phyloP scores from a whole-genome alignment of 2,329 filamentous ascomycete species.

The Elsinoe perseae region DNA sequence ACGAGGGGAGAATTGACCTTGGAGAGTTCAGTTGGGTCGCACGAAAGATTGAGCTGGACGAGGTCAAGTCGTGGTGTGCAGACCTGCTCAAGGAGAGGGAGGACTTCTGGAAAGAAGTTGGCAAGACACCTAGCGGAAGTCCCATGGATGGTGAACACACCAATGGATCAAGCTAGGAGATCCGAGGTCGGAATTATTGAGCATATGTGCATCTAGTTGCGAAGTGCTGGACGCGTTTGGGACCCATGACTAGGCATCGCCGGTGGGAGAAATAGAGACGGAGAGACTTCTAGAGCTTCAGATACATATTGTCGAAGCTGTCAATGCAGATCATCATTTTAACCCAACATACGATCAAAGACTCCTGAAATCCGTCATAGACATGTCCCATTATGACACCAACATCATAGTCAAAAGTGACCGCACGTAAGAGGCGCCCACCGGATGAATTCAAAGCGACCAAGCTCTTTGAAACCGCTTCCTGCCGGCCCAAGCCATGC shows the following conservation, averaged over 20 bases:
- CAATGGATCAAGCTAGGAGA: slow-evolving; percentile 18
- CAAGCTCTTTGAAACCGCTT: not conserved
- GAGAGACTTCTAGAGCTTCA: not conserved
- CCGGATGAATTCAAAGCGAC: not conserved
- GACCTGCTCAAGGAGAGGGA: slow-evolving; percentile 70
- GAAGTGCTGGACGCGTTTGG: not conserved
- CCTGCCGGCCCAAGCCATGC: not conserved
- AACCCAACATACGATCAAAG: not conserved
- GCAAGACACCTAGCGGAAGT: slow-evolving; percentile 24
- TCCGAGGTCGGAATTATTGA: not conserved
- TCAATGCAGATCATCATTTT: not conserved
- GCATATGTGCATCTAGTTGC: not conserved
- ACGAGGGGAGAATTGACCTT: slow-evolving; percentile 61
- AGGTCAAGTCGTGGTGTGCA: slow-evolving; percentile 72
- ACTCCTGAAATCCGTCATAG: not conserved
- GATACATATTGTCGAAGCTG: not conserved
- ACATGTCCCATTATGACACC: not conserved
- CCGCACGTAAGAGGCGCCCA: not conserved
- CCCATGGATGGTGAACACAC: slow-evolving; percentile 20
- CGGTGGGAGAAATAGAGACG: not conserved
- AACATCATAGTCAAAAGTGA: not conserved
- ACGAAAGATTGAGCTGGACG: slow-evolving; percentile 61
- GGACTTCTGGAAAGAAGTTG: slow-evolving; percentile 55
- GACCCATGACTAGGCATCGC: not conserved
- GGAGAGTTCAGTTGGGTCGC: slow-evolving; percentile 81